A percentile compares a stretch with the other conserved stretches of the same genome.
phyloP scores from a whole-genome alignment of 352 stramenopile genomes.

The Globisporangium parvum region DNA sequence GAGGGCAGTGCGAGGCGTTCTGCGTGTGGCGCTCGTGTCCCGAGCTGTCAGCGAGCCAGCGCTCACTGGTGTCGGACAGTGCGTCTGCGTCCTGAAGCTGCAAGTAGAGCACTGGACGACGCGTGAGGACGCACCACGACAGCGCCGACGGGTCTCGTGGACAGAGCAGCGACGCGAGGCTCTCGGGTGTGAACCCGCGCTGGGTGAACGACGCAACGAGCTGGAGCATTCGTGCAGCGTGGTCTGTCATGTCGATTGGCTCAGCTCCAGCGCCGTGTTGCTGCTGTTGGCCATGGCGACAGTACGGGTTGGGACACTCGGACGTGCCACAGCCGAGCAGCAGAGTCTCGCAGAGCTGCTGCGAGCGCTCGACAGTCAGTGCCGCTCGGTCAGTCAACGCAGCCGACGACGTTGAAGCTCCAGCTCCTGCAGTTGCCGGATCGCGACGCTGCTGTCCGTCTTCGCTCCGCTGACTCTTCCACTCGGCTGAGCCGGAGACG shows the following conservation, averaged over 20 bases:
- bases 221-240: conserved; percentile 43
- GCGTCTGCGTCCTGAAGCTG: conserved; percentile 45
- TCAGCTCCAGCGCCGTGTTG: background rate
- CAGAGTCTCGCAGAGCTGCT: conserved; percentile 40
- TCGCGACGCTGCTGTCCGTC: conserved; percentile 21
- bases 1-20: conserved; percentile 19
- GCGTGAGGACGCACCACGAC: conserved; percentile 33
- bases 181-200: conserved; percentile 24
- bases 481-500: conserved; percentile 73
- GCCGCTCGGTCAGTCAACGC: background rate
- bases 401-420: background rate
- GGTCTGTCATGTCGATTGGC: conserved; percentile 17
- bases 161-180: conserved; percentile 40
- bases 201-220: conserved; percentile 29
- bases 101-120: conserved; percentile 41
- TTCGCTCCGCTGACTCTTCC: conserved; percentile 68
- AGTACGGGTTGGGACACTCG: conserved; percentile 40
- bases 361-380: conserved; percentile 25
- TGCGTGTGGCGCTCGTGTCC: conserved; percentile 34
- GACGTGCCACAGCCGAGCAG: conserved; percentile 31
- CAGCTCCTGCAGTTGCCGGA: background rate
- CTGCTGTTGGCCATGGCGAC: conserved; percentile 3
- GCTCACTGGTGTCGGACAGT: background rate
- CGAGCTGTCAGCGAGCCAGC: conserved; percentile 45
- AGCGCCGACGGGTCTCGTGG: conserved; percentile 19